These are phyloP conservation scores for Silene conica DNA, from an alignment of 148 eudicot species.

Conservation along the genomic window DNA sequence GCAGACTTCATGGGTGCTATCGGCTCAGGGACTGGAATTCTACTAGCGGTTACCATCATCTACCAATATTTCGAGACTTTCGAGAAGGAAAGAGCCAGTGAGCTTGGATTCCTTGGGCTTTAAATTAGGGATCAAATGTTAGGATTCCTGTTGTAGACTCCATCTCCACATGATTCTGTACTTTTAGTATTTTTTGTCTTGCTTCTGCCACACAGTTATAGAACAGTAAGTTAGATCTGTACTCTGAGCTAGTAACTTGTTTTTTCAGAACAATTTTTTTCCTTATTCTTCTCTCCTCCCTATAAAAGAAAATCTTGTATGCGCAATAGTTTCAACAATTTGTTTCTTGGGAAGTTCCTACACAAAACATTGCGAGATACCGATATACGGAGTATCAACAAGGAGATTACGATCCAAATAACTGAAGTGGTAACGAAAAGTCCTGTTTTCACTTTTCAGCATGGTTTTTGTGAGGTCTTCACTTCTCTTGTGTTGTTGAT, in stretches of 20 bases:
- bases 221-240: conserved; percentile 20
- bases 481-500: too few species aligned
- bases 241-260: not conserved
- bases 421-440: too few species aligned
- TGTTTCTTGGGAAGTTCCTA: too few species aligned
- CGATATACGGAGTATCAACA: too few species aligned
- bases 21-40: conserved; percentile 81
- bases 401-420: too few species aligned
- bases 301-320: too few species aligned
- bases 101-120: conserved; percentile 80
- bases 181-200: not conserved
- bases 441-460: too few species aligned
- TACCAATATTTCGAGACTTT: conserved; percentile 85
- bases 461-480: too few species aligned
- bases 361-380: too few species aligned
- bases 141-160: conserved; percentile 8
- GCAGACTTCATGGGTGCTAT: conserved; percentile 96
- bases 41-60: conserved; percentile 80
- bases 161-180: not conserved
- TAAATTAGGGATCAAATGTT: conserved; percentile 24
- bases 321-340: too few species aligned
- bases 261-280: not conserved
- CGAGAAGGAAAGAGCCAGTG: conserved; percentile 84
- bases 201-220: not conserved
- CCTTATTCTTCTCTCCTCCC: not conserved